Evolutionary conservation across 1,284 basidiomycete genomes (phyloP).

Genomic region (Fomitopsis schrenkii): DNA sequence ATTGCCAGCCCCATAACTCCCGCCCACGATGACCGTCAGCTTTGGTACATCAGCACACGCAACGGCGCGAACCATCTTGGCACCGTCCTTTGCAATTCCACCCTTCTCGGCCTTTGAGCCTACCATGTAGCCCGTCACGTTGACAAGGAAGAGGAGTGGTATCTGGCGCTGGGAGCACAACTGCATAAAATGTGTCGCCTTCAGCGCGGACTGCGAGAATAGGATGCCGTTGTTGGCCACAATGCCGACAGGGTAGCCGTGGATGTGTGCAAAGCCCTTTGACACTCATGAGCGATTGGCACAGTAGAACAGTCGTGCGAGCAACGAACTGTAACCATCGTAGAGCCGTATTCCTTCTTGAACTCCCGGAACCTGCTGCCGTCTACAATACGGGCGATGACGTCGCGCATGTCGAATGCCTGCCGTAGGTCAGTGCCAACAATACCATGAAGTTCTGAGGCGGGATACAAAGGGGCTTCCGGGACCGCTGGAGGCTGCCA

Average conservation of each 20-base stretch:
- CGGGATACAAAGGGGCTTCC: conserved; percentile 78
- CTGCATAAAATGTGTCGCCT: conserved; percentile 94
- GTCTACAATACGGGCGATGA: conserved; percentile 89
- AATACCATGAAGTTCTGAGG: conserved; percentile 84
- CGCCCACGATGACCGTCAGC: conserved; percentile 91
- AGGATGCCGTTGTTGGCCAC: conserved; percentile 94
- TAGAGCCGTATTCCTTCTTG: conserved; percentile 92
- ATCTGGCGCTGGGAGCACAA: conserved; percentile 90
- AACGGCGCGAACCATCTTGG: conserved; percentile 97
- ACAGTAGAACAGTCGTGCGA: background rate
- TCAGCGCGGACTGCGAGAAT: conserved; percentile 90
- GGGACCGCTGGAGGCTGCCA: conserved; percentile 51
- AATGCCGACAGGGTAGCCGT: conserved; percentile 86
- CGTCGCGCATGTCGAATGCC: conserved; percentile 90
- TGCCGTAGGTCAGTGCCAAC: conserved; percentile 87
- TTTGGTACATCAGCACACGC: conserved; percentile 94
- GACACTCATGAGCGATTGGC: background rate
- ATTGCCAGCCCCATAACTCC: conserved; percentile 93
- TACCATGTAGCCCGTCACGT: conserved; percentile 95
- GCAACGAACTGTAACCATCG: conserved; percentile 76
- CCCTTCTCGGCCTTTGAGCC: conserved; percentile 90
- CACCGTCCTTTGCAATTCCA: conserved; percentile 97
- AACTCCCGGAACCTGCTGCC: conserved; percentile 92
- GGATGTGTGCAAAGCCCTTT: conserved; percentile 87
- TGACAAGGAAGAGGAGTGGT: conserved; percentile 90